These are phyloP conservation scores for Multifurca ochricompacta DNA, from an alignment of 768 basidiomycete genomes.

Conservation along the genomic window DNA sequence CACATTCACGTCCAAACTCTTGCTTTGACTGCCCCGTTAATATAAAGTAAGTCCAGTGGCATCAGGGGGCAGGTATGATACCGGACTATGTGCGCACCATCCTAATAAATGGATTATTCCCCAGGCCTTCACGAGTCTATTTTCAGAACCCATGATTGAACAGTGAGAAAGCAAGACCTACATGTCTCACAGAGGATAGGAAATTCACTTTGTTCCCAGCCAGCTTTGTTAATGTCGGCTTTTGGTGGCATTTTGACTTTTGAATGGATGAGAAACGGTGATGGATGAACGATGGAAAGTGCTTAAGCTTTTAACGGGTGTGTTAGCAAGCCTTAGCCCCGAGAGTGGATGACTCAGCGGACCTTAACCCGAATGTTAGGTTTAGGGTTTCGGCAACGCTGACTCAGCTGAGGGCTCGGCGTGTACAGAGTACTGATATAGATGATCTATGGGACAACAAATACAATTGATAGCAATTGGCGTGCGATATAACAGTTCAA, in stretches of 20 bases:
- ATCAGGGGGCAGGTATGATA: not conserved
- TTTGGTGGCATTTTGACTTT: constrained; percentile 54
- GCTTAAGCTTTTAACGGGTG: not conserved
- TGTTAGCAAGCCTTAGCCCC: not conserved
- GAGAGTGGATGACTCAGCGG: constrained; percentile 5
- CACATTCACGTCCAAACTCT: constrained; percentile 92
- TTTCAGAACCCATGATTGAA: not conserved
- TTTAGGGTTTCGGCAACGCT: too few species aligned
- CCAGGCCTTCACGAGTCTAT: constrained; percentile 48
- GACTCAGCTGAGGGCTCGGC: too few species aligned
- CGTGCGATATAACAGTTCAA: constrained; percentile 20
- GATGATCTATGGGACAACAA: not conserved
- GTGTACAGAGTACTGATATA: too few species aligned
- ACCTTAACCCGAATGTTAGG: constrained; percentile 3
- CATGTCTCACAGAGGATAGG: constrained; percentile 93
- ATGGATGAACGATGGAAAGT: not conserved
- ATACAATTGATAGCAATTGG: not conserved
- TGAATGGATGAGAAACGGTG: not conserved
- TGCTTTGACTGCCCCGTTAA: constrained; percentile 71
- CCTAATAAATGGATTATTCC: constrained; percentile 85
- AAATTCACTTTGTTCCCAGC: constrained; percentile 90
- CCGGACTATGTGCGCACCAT: constrained; percentile 53
- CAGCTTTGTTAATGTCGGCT: constrained; percentile 91
- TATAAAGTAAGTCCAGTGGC: not conserved
- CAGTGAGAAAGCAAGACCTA: constrained; percentile 30